A percentile compares a stretch with the other conserved stretches of the same genome.
Evolutionary conservation across 1,284 basidiomycete species (phyloP).

Genomic region (Pseudozyma thailandica): DNA sequence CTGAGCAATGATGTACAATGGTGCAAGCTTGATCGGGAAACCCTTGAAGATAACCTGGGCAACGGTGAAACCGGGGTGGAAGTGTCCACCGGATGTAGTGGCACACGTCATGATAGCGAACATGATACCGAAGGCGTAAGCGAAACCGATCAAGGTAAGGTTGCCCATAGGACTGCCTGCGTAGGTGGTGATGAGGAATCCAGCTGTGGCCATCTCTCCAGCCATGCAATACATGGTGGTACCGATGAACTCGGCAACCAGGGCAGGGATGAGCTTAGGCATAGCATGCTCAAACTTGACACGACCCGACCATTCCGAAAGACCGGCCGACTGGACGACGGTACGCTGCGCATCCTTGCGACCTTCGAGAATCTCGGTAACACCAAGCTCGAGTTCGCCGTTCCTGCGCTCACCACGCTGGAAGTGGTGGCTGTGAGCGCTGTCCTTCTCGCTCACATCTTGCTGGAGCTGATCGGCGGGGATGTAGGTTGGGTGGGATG

Average conservation of each 20-base stretch:
- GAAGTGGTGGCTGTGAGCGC: conserved; percentile 40
- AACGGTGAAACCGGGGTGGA: conserved; percentile 55
- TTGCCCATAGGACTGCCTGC: conserved; percentile 39
- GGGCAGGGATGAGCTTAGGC: conserved; percentile 26
- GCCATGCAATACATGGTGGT: conserved; percentile 50
- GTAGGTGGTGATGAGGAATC: conserved; percentile 44
- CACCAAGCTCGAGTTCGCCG: conserved; percentile 50
- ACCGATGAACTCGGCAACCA: conserved; percentile 41
- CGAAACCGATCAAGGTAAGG: conserved; percentile 56
- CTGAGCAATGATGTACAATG: conserved; percentile 54
- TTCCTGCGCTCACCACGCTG: conserved; percentile 41
- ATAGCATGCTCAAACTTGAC: conserved; percentile 27
- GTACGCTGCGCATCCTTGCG: conserved; percentile 37
- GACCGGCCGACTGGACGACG: conserved; percentile 34
- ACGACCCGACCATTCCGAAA: conserved; percentile 36
- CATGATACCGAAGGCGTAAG: conserved; percentile 55
- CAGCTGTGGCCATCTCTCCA: conserved; percentile 53
- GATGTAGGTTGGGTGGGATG: conserved; percentile 38
- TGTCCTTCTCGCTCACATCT: conserved; percentile 39
- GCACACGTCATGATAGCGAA: conserved; percentile 57
- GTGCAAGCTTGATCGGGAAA: conserved; percentile 55
- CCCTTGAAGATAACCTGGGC: conserved; percentile 59
- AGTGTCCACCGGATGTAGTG: conserved; percentile 54
- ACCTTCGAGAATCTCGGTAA: conserved; percentile 54
- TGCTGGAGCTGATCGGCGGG: conserved; percentile 41